Evolutionary conservation across 495 filamentous ascomycete species (phyloP), one percentile per base, ranked within the genome.

Genomic region (Aspergillus bridgeri): DNA sequence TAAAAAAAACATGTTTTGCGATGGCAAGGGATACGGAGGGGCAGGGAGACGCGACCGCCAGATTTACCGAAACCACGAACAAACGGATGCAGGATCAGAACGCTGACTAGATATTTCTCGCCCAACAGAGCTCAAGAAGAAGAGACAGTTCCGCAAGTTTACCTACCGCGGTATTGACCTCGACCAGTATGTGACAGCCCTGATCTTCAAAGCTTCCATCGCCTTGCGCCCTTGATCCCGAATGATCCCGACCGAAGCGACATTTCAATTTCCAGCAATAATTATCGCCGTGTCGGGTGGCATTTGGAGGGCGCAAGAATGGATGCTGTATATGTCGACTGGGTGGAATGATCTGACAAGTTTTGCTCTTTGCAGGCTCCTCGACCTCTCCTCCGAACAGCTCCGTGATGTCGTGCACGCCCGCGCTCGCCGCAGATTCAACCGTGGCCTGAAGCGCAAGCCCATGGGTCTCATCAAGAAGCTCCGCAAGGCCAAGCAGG

Each of bases 391-490:
- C 72, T 96, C 92, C 73, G 94, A 96, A 79, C 88, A 97, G 81
- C 93, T 98, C 81, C 93, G 94, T 71, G 91, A 97, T 86, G 87
- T 98, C 72, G 92, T 98, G 65, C 94, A 98, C 85, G 92, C 94
- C 69, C 94, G 94, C 74, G 94, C 94, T 74, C 94, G 94, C 77
- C 86, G 94, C 75, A 87, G 95, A 75, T 97, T 98, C 89, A 96
- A 98, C 88, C 92, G 94, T 58, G 94, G 94, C 67, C 86, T 98
- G 60, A 98, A 98, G 87, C 94, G 94, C 83, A 96, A 96, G 86
- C 94, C 94, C 73, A 97, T 98, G 94, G 95, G 95, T 66, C 83
- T 98, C 66, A 98, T 98, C 85, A 97, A 97, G 87, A 98, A 97
- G 85, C 89, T 98, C 68, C 94, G 94, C 79, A 96, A 96, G 82